phyloP scores from a whole-genome alignment of 1,284 basidiomycete genomes.

The Xerocomus nothofagi region DNA sequence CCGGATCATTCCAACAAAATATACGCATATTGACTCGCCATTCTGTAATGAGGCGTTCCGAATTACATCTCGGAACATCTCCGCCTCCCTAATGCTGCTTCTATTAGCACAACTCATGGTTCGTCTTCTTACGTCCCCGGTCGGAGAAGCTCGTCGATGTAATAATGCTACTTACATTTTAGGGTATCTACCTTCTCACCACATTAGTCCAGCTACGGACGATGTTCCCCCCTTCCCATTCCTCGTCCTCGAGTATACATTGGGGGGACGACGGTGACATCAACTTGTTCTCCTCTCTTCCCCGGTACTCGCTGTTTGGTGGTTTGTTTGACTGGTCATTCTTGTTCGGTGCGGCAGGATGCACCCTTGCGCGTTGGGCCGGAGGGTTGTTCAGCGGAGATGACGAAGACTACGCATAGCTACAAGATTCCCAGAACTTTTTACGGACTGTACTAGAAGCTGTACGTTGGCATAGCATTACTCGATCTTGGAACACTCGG shows the following conservation, averaged over 20 bases:
- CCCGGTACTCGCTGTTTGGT: slow-evolving; percentile 71
- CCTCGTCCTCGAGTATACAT: slow-evolving; percentile 24
- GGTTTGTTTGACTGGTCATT: slow-evolving; percentile 72
- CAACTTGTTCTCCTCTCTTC: slow-evolving; percentile 73
- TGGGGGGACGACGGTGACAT: slow-evolving; percentile 21
- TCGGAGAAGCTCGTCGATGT: slow-evolving; percentile 1
- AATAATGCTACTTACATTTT: slow-evolving; percentile 6
- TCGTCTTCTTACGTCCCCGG: slow-evolving; percentile 24
- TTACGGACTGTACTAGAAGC: slow-evolving; percentile 1
- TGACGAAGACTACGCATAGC: slow-evolving; percentile 17
- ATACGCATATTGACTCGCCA: background rate
- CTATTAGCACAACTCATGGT: slow-evolving; percentile 79
- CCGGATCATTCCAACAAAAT: slow-evolving; percentile 13
- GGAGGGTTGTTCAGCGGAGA: slow-evolving; percentile 30
- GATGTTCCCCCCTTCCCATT: slow-evolving; percentile 57
- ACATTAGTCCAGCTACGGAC: slow-evolving; percentile 76
- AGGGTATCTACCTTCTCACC: slow-evolving; percentile 78
- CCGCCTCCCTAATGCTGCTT: slow-evolving; percentile 70
- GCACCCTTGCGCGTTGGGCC: slow-evolving; percentile 51
- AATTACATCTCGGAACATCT: slow-evolving; percentile 64
- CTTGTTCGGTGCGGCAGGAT: slow-evolving; percentile 52
- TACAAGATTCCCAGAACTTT: background rate
- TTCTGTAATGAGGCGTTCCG: slow-evolving; percentile 47
- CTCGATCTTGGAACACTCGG: background rate
- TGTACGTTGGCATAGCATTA: slow-evolving; percentile 9